Conservation (phyloP, 2,329 filamentous ascomycete species). For the Monilinia polystroma region DNA sequence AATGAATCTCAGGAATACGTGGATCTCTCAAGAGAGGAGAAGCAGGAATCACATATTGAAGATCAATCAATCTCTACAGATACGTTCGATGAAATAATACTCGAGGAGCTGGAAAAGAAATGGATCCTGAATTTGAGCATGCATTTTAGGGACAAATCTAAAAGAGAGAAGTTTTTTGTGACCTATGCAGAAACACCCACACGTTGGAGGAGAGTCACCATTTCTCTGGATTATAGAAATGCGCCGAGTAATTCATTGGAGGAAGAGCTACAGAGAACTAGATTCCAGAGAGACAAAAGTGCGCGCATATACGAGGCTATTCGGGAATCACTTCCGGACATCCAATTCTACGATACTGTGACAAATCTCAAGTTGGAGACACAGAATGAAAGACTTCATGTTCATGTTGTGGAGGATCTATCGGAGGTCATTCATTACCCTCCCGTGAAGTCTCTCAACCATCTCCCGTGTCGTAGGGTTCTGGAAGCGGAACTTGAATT, state of each 20-base stretch:
- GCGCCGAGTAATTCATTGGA: constrained; percentile 81
- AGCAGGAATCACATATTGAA: constrained; percentile 32
- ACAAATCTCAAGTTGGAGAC: constrained; percentile 95
- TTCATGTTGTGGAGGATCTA: constrained; percentile 96
- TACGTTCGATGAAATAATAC: constrained; percentile 61
- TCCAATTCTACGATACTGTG: constrained; percentile 93
- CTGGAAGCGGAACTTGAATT: constrained; percentile 77
- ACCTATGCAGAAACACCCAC: constrained; percentile 82
- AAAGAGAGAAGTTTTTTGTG: constrained; percentile 96
- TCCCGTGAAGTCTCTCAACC: constrained; percentile 66
- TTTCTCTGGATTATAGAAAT: constrained; percentile 88
- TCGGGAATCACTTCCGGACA: constrained; percentile 85
- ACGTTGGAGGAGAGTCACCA: constrained; percentile 82
- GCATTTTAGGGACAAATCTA: constrained; percentile 92
- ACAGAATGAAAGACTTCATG: constrained; percentile 80
- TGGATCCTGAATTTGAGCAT: constrained; percentile 99
- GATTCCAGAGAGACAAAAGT: constrained; percentile 88
- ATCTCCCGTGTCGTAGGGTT: constrained; percentile 65
- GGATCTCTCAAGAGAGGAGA: constrained; percentile 35
- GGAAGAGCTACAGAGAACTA: constrained; percentile 71
- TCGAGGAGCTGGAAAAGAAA: constrained; percentile 77
- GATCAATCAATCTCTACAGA: constrained; percentile 38
- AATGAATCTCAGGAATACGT: constrained; percentile 34
- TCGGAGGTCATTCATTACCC: constrained; percentile 87
- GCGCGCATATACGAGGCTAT: constrained; percentile 92